Percentiles rank a stretch among this genome's conserved stretches.
These are phyloP conservation scores for Paramecium sexaurelia DNA, from an alignment of 73 alveolate genomes.

Conservation along the genomic window DNA sequence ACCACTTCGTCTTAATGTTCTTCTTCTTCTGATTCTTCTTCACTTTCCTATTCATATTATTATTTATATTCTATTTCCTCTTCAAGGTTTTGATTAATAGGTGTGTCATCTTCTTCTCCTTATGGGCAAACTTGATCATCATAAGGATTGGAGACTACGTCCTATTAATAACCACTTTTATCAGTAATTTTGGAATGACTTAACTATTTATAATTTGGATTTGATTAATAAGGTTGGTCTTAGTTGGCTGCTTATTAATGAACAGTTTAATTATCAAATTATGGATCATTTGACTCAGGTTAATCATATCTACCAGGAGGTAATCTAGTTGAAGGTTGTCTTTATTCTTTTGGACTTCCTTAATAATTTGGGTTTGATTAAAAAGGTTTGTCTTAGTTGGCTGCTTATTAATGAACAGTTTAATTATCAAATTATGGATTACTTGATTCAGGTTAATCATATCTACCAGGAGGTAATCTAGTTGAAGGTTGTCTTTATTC, in stretches of 20 bases:
- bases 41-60: neutral
- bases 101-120: neutral
- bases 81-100: neutral
- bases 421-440: neutral
- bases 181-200: neutral
- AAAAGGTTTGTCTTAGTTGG: neutral
- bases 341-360: neutral
- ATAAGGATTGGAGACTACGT: neutral
- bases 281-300: neutral
- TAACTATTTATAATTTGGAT: neutral
- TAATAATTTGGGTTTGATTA: neutral
- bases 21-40: neutral
- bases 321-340: neutral
- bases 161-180: neutral
- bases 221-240: neutral
- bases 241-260: neutral
- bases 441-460: neutral
- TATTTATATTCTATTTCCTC: neutral
- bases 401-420: neutral
- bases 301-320: neutral
- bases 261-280: neutral
- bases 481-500: neutral
- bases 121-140: neutral
- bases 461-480: neutral
- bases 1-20: too few relatives aligned